phyloP scores from a whole-genome alignment of 306 rosid species.

The Leucaena leucocephala region DNA sequence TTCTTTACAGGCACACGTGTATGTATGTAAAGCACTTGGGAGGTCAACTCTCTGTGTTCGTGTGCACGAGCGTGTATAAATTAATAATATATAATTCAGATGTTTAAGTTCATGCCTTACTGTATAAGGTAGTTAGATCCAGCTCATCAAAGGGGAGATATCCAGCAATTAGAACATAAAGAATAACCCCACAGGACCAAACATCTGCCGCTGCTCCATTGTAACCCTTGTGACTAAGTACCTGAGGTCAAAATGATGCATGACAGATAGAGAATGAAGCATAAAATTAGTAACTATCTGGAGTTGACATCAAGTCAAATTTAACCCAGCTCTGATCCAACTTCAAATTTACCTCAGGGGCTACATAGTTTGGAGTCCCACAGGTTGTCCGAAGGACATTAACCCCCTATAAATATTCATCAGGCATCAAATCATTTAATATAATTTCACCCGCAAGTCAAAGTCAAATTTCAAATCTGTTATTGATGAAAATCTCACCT shows the following conservation, averaged over 20 bases:
- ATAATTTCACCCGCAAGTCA: constrained; percentile 8
- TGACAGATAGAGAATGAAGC: constrained; percentile 20
- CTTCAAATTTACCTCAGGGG: constrained; percentile 69
- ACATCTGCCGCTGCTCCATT: constrained; percentile 88
- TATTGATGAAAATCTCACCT: constrained; percentile 47
- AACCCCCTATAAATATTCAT: constrained; percentile 61
- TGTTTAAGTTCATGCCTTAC: constrained; percentile 77
- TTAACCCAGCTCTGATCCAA: constrained; percentile 24
- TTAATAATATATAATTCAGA: constrained; percentile 3
- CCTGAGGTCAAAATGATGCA: constrained; percentile 51
- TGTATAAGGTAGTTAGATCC: constrained; percentile 88
- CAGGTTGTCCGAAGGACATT: constrained; percentile 84
- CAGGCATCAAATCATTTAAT: not conserved
- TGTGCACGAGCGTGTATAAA: not conserved
- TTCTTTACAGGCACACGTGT: not conserved
- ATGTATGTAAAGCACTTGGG: not conserved
- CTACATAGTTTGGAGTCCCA: constrained; percentile 90
- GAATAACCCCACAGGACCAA: constrained; percentile 97
- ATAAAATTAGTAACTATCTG: constrained; percentile 12
- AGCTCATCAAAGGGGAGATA: constrained; percentile 94
- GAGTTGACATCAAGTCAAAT: constrained; percentile 29
- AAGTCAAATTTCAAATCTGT: constrained; percentile 9
- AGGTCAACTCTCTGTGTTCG: too few species aligned
- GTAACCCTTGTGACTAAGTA: constrained; percentile 92
- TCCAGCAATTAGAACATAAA: constrained; percentile 84